phyloP scores from a whole-genome alignment of 257 asterid genomes.

The Euphrasia confusa region DNA sequence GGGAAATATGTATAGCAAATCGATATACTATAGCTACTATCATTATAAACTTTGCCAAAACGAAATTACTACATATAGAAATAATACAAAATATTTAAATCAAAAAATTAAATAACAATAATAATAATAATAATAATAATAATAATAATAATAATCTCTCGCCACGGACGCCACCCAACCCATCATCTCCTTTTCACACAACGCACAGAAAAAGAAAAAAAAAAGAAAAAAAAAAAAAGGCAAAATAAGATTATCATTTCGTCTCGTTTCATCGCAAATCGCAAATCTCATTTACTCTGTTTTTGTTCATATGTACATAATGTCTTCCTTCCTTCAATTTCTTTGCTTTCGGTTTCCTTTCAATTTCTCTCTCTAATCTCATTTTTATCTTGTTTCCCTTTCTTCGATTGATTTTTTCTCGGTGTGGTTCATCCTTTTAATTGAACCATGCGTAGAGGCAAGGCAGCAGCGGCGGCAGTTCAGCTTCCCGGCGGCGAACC shows the following conservation, averaged over 20 bases:
- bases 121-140: too few species aligned
- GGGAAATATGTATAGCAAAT: too few species aligned
- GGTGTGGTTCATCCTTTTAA: slow-evolving; percentile 6
- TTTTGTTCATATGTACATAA: background rate
- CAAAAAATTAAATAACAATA: too few species aligned
- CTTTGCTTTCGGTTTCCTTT: background rate
- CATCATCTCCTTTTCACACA: background rate
- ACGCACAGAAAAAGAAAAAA: background rate
- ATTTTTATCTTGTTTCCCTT: background rate
- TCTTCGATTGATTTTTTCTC: background rate
- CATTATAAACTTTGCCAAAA: too few species aligned
- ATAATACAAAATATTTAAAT: too few species aligned
- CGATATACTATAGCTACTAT: too few species aligned
- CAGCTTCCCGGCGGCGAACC: slow-evolving; percentile 27
- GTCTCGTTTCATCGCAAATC: background rate
- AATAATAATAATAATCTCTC: background rate
- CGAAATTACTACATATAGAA: too few species aligned
- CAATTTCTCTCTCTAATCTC: background rate
- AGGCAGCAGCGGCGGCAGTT: slow-evolving; percentile 29
- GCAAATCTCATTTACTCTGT: background rate
- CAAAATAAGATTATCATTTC: background rate
- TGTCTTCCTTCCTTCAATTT: background rate
- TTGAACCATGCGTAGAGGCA: slow-evolving; percentile 55
- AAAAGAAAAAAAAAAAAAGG: background rate
- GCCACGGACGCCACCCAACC: background rate